Conservation (phyloP, 2,329 filamentous ascomycete genomes). For the Nothophaeocryptopus gaeumannii region DNA sequence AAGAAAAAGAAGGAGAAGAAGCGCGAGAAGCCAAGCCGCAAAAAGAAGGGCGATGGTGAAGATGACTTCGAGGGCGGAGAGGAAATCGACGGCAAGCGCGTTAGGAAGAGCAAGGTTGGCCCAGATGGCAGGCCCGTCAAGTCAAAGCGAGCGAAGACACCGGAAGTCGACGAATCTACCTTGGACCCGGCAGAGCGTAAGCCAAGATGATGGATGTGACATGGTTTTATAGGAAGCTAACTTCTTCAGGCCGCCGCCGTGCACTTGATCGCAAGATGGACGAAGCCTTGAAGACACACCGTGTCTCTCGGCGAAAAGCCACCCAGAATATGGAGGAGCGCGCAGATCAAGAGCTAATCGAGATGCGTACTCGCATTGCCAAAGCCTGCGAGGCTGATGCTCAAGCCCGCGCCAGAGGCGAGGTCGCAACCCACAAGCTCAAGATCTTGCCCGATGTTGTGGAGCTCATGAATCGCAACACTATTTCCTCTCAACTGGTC, state of each 20-base stretch:
- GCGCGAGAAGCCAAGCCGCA: conserved; percentile 25
- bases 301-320: conserved; percentile 73
- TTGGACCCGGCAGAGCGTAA: conserved; percentile 79
- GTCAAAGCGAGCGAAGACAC: conserved; percentile 40
- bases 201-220: conserved; percentile 31
- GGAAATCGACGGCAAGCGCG: conserved; percentile 54
- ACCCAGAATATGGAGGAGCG: conserved; percentile 89
- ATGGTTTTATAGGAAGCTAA: conserved; percentile 22
- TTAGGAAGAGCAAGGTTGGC: conserved; percentile 48
- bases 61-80: conserved; percentile 40
- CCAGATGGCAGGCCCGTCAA: conserved; percentile 48
- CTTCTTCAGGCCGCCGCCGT: conserved; percentile 60
- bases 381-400: conserved; percentile 84
- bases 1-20: conserved; percentile 28
- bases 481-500: conserved; percentile 76
- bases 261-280: conserved; percentile 86
- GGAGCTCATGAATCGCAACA: conserved; percentile 82
- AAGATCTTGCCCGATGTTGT: conserved; percentile 90
- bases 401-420: conserved; percentile 70
- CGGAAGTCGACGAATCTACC: conserved; percentile 62
- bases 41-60: conserved; percentile 18
- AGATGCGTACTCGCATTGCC: conserved; percentile 87
- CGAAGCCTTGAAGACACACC: conserved; percentile 80
- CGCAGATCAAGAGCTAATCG: conserved; percentile 84
- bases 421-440: conserved; percentile 87